Evolutionary conservation across 1,284 basidiomycete genomes (phyloP).

Genomic region (Omphalotus olearius): DNA sequence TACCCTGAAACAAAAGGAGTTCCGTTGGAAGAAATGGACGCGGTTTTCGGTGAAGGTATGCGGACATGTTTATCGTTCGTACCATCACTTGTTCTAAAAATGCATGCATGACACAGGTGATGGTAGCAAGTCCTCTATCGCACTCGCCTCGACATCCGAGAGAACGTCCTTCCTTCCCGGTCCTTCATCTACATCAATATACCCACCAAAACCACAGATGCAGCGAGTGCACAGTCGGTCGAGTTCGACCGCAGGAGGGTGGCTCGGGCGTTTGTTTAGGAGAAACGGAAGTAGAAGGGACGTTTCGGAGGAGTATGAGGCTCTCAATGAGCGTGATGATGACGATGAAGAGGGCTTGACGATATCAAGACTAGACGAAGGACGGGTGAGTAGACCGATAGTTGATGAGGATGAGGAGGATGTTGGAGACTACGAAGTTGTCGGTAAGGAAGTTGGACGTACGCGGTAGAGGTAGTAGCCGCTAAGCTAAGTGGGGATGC

Average conservation of each 20-base stretch:
- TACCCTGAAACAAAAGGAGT: conserved; percentile 83
- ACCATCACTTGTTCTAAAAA: not conserved
- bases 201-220: conserved; percentile 34
- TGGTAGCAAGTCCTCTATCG: conserved; percentile 1
- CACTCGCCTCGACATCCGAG: conserved; percentile 6
- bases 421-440: conserved; percentile 10
- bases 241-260: conserved; percentile 26
- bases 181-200: conserved; percentile 8
- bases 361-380: conserved; percentile 3
- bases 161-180: conserved; percentile 8
- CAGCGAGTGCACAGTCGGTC: conserved; percentile 21
- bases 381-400: not conserved
- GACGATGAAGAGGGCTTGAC: conserved; percentile 5
- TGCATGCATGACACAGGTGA: conserved; percentile 7
- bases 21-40: conserved; percentile 79
- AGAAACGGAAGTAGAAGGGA: conserved; percentile 31
- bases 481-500: not conserved
- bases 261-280: conserved; percentile 50
- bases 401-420: conserved; percentile 1
- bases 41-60: conserved; percentile 75
- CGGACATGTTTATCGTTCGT: not conserved
- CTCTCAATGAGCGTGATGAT: conserved; percentile 50
- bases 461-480: not conserved
- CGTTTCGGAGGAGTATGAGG: conserved; percentile 41
- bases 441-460: not conserved